Conservation (phyloP, 2,329 filamentous ascomycete species). For the Penicillium palitans region DNA sequence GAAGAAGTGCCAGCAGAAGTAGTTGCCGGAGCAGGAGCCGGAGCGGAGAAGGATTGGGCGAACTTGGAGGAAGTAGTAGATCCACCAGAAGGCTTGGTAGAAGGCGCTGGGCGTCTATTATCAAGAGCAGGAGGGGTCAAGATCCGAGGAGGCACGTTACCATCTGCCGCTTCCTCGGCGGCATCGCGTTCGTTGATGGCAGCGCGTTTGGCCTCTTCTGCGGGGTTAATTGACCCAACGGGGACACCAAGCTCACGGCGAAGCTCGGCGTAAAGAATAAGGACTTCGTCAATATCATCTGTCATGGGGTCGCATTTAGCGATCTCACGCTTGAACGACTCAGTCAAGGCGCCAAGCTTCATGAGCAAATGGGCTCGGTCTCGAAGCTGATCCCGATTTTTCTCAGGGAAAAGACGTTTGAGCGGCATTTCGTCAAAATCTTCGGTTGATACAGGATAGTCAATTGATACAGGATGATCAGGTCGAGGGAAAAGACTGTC, state of each 20-base stretch:
- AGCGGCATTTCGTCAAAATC: conserved; percentile 1
- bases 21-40: conserved; percentile 2
- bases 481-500: conserved; percentile 10
- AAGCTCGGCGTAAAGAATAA: conserved; percentile 41
- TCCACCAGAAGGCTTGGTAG: conserved; percentile 11
- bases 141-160: background rate
- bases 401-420: background rate
- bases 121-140: background rate
- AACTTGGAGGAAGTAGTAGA: conserved; percentile 22
- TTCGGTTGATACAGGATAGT: background rate
- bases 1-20: background rate
- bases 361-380: conserved; percentile 14
- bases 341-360: conserved; percentile 38
- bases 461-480: background rate
- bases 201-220: background rate
- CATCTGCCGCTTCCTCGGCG: background rate
- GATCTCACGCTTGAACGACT: conserved; percentile 37
- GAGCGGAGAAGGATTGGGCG: conserved; percentile 24
- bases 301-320: conserved; percentile 32
- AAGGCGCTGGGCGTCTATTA: background rate
- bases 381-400: background rate
- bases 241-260: conserved; percentile 41
- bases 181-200: background rate
- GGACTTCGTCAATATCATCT: conserved; percentile 38
- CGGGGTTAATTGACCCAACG: conserved; percentile 22